Conservation (phyloP, 768 basidiomycete species). For the Tubosaeta brunneosetosa region DNA sequence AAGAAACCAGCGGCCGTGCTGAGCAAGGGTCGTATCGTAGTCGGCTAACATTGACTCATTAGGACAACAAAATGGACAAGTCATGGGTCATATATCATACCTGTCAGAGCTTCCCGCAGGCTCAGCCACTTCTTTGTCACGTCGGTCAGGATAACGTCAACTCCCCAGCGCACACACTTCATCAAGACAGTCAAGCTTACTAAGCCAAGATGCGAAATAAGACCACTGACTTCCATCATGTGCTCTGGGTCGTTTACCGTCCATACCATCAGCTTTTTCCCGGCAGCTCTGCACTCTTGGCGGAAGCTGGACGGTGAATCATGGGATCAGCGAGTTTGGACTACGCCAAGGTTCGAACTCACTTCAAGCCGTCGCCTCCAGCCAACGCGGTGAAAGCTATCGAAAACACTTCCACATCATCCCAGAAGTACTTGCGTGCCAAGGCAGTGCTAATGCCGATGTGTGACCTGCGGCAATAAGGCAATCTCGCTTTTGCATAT, state of each 20-base stretch:
- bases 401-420: conserved; percentile 80
- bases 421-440: conserved; percentile 87
- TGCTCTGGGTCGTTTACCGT: conserved; percentile 88
- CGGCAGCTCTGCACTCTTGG: conserved; percentile 67
- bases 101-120: conserved; percentile 51
- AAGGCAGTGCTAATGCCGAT: conserved; percentile 71
- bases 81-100: conserved; percentile 33
- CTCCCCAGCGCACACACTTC: conserved; percentile 76
- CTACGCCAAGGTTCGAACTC: conserved; percentile 16
- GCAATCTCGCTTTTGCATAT: conserved; percentile 69
- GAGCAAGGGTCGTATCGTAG: conserved; percentile 59
- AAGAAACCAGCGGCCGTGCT: conserved; percentile 64
- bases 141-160: conserved; percentile 75
- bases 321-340: conserved; percentile 2
- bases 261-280: conserved; percentile 91
- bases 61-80: neutral
- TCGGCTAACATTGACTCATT: conserved; percentile 40
- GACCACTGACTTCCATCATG: conserved; percentile 75
- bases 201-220: neutral
- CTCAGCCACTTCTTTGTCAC: conserved; percentile 65
- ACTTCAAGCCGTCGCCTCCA: conserved; percentile 69
- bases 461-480: conserved; percentile 80
- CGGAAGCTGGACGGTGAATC: conserved; percentile 54
- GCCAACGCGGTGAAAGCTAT: conserved; percentile 72
- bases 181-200: conserved; percentile 2